Conservation (phyloP, 805 yeast genomes). For the Henningerozyma blattae region DNA sequence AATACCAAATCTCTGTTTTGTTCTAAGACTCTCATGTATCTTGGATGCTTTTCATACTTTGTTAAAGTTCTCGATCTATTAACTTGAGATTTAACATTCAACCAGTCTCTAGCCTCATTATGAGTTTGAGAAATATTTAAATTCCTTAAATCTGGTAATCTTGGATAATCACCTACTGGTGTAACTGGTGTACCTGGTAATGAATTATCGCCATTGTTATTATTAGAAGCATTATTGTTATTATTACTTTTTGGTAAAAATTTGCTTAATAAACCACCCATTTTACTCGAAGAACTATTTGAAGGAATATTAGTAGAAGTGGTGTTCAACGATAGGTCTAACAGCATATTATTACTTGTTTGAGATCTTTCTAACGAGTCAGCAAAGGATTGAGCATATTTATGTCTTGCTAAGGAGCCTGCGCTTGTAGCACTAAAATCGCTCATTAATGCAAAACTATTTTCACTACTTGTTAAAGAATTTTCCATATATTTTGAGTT, state of each 20-base stretch:
- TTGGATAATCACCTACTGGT: conserved; percentile 17
- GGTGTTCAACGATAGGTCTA: neutral
- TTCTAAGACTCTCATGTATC: conserved; percentile 53
- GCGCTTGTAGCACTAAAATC: conserved; percentile 86
- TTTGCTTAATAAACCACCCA: conserved; percentile 25
- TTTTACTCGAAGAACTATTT: conserved; percentile 12
- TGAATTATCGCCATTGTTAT: conserved; percentile 1
- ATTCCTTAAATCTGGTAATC: conserved; percentile 18
- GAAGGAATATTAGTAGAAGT: conserved; percentile 13
- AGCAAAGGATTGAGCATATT: conserved; percentile 32
- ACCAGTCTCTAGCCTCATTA: conserved; percentile 36
- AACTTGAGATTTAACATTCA: conserved; percentile 45
- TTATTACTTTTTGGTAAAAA: conserved; percentile 14
- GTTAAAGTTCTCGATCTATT: conserved; percentile 64
- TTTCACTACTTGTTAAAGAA: conserved; percentile 31
- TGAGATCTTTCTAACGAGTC: conserved; percentile 20
- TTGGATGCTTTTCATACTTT: conserved; percentile 51
- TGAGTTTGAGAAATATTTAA: conserved; percentile 21
- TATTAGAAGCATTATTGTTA: neutral
- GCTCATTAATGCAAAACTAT: conserved; percentile 33
- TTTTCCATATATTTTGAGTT: conserved; percentile 37
- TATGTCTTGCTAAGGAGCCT: conserved; percentile 72
- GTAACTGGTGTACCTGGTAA: conserved; percentile 10
- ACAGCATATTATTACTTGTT: conserved; percentile 1
- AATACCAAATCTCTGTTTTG: conserved; percentile 49